Evolutionary conservation across 2,329 filamentous ascomycete species (phyloP), one percentile per base, ranked within the genome.

Genomic region (Aspergillus awamori): DNA sequence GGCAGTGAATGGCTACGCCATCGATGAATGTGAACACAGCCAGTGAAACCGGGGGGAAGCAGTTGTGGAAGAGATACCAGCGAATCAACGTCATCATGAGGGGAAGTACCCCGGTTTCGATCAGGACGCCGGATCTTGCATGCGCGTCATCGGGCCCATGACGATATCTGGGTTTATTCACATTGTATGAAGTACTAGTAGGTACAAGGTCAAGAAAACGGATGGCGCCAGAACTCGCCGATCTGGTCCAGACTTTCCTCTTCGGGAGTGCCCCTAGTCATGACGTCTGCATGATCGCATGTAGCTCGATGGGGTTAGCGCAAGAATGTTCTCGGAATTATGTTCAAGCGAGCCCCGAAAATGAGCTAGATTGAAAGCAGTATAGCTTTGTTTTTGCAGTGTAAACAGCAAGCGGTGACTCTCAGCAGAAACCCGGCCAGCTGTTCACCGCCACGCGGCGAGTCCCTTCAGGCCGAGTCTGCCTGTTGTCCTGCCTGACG

Each of bases 371-470:
- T 62, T n/a, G 1, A 20, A 48, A 58, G 8, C 1, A 17, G 58
- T 22, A 28, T 43, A 57, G 48, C 20, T 3, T 3, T 3, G 10
- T n/a, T 5, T 5, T 1, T 2, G 1, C 5, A 5, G 13, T 15
- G 2, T 15, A 39, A 11, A 26, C 10, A 26, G 59, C 43, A 67
- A 39, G 64, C 65, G 65, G 65, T 65, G 33, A 1, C 6, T 0
- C 0, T 0, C 0, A 47, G 54, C 65, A 67, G 57, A 59, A 59
- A 13, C 26, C 26, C 26, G 13, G 59, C 43, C 57, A 58, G 59
- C 45, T 58, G 49, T 54, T 63, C 63, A 65, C 65, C 66, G 65
- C 66, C 66, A 64, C 62, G 41, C 47, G 49, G 53, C 57, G 58
- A 65, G 59, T 61, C 57, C 65, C 58, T 17, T 53, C 48, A 56